A percentile compares a stretch with the other conserved stretches of the same genome.
phyloP scores from a whole-genome alignment of 1,284 basidiomycete genomes.

The Irpex rosettiformis region DNA sequence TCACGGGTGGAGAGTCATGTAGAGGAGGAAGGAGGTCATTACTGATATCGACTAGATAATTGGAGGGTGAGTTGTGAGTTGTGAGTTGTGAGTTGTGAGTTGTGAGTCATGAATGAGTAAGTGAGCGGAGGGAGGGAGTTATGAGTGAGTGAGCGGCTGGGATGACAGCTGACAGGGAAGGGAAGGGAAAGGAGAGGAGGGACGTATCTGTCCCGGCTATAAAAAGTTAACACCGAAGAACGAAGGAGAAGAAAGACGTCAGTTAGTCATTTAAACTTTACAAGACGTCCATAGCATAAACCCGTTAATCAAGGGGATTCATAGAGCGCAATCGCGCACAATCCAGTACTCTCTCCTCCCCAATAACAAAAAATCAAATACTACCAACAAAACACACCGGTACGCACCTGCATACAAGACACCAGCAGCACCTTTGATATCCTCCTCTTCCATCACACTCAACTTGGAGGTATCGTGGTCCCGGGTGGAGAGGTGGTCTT shows the following conservation, averaged over 20 bases:
- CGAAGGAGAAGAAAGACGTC: background rate
- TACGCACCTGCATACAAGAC: slow-evolving; percentile 42
- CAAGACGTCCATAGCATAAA: no score
- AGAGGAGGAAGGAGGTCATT: slow-evolving; percentile 43
- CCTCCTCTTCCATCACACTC: slow-evolving; percentile 40
- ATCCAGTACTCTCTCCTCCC: no score
- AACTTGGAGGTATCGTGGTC: slow-evolving; percentile 9
- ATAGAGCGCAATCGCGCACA: no score
- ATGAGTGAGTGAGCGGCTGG: background rate
- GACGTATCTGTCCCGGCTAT: slow-evolving; percentile 32
- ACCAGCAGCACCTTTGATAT: slow-evolving; percentile 55
- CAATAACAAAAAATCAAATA: no score
- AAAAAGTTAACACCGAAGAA: background rate
- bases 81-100: background rate
- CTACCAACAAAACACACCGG: no score
- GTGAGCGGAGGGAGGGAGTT: background rate
- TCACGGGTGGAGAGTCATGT: slow-evolving; percentile 48
- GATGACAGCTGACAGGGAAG: background rate
- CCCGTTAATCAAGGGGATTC: no score
- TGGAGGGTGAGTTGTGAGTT: background rate
- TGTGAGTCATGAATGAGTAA: background rate
- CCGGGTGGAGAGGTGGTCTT: slow-evolving; percentile 16
- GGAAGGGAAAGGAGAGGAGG: background rate
- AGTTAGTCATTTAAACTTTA: no score
- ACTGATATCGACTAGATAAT: slow-evolving; percentile 39